A percentile compares a stretch with the other conserved stretches of the same genome.
phyloP scores from a whole-genome alignment of 2,329 filamentous ascomycete species.

The Fusarium nygamai region DNA sequence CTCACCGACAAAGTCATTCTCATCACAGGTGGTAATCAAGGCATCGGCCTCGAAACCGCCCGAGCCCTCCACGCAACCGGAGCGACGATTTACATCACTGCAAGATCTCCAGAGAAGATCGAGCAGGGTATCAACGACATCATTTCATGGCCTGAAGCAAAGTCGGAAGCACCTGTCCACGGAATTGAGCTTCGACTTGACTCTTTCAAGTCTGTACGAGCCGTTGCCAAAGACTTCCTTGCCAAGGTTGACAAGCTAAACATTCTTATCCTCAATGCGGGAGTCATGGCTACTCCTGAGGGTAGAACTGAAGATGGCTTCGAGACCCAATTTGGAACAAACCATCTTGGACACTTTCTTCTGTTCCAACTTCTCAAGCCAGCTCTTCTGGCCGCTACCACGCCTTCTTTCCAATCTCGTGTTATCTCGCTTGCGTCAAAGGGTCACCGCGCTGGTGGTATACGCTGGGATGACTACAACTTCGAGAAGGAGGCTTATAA shows the following conservation, averaged over 20 bases:
- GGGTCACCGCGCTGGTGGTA: conserved; percentile 46
- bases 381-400: conserved; percentile 52
- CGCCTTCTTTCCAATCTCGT: conserved; percentile 54
- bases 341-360: conserved; percentile 44
- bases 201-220: neutral
- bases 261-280: conserved; percentile 13
- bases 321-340: conserved; percentile 41
- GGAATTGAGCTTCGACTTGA: neutral
- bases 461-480: conserved; percentile 29
- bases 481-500: conserved; percentile 19
- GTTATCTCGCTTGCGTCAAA: conserved; percentile 58
- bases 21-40: conserved; percentile 24
- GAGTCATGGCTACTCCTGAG: conserved; percentile 21
- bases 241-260: neutral
- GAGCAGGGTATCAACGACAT: conserved; percentile 7
- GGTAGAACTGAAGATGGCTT: conserved; percentile 22
- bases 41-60: conserved; percentile 7
- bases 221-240: neutral
- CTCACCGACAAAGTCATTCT: neutral
- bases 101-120: neutral
- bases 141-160: neutral
- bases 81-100: neutral
- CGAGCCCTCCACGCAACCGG: conserved; percentile 5
- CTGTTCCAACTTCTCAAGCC: conserved; percentile 53
- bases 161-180: neutral